Evolutionary conservation across 2,329 filamentous ascomycete genomes (phyloP).

Genomic region (Arthrobotrys sphaeroides): DNA sequence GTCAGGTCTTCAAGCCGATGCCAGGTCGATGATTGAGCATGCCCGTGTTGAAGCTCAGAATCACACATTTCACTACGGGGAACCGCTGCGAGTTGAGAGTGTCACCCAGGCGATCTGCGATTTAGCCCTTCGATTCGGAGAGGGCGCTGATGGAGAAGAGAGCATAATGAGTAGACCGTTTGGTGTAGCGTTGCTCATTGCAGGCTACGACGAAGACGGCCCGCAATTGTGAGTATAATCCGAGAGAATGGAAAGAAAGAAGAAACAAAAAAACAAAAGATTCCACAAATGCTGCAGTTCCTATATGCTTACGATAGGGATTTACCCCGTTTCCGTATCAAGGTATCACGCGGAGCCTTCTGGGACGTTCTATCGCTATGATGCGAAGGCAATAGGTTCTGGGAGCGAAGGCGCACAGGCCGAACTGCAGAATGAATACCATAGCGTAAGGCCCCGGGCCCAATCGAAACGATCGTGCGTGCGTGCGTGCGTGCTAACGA

Average conservation of each 20-base stretch:
- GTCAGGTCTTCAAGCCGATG: conserved; percentile 96
- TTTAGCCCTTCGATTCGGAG: conserved; percentile 91
- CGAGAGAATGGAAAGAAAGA: too few species aligned
- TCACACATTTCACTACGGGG: conserved; percentile 97
- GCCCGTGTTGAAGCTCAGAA: conserved; percentile 97
- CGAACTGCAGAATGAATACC: conserved; percentile 97
- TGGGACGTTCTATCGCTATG: conserved; percentile 98
- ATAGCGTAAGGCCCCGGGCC: conserved; percentile 72
- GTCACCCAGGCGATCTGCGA: conserved; percentile 99
- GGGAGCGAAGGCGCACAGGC: conserved; percentile 97
- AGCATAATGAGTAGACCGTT: conserved; percentile 98
- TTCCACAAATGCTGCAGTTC: too few species aligned
- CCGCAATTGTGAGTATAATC: conserved; percentile 80
- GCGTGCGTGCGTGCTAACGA: conserved; percentile 56
- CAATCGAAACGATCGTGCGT: too few species aligned
- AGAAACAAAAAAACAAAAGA: too few species aligned
- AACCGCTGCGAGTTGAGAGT: conserved; percentile 92
- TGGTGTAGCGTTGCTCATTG: conserved; percentile 94
- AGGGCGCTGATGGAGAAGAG: conserved; percentile 96
- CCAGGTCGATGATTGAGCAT: conserved; percentile 97
- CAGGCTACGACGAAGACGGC: conserved; percentile 95
- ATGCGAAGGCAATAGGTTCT: conserved; percentile 97
- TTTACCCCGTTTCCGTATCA: neutral
- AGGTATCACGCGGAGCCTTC: conserved; percentile 97
- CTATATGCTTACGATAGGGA: neutral